Evolutionary conservation across 2,329 filamentous ascomycete genomes (phyloP), one percentile per base, ranked within the genome.

Genomic region (Metarhizium guizhouense): DNA sequence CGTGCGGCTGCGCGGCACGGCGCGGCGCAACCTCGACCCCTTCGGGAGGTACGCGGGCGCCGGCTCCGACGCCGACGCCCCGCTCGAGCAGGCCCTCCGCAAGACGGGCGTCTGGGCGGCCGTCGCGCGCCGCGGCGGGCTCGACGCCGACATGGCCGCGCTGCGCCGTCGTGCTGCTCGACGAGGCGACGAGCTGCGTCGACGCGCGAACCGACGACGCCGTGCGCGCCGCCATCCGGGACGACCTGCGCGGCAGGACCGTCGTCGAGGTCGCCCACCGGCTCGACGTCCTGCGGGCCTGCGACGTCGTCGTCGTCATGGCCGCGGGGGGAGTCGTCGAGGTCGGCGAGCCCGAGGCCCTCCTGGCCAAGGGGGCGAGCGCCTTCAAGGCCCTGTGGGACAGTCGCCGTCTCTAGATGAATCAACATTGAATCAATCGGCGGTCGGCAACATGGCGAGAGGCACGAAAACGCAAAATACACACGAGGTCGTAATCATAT

Each of bases 21-120:
- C 81, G 1, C 71, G 75, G 8, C 61, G 70, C 18, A 82, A 81
- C 51, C 67, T 78, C 1, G 77, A 80, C 54, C 76, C 78, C 0
- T 60, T 25, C 32, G 32, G 32, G 32, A 34, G 32, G 1, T 1
- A 25, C 32, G 7, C 32, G 4, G 32, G 66, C 11, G 57, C 60
- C 3, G 54, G 60, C 8, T 13, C 61, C 0, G 64, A 64, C 42
- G 67, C 69, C 0, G 71, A 77, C 51, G 65, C 68, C 29, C 65
- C 71, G 2, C 72, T 77, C 52, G 66, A 70, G 30, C 57, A 65
- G n/a, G 74, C 72, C 0, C 65, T 82, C 2, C 64, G 70, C 49
- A 74, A 74, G 53, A 73, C 76, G 0, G 66, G 68, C 16, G 64
- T 82, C 0, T 74, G 71, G 68, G 60, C 68, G 1, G 62, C 67